Conservation (phyloP, 2,329 filamentous ascomycete species). For the Cytospora schulzeri region DNA sequence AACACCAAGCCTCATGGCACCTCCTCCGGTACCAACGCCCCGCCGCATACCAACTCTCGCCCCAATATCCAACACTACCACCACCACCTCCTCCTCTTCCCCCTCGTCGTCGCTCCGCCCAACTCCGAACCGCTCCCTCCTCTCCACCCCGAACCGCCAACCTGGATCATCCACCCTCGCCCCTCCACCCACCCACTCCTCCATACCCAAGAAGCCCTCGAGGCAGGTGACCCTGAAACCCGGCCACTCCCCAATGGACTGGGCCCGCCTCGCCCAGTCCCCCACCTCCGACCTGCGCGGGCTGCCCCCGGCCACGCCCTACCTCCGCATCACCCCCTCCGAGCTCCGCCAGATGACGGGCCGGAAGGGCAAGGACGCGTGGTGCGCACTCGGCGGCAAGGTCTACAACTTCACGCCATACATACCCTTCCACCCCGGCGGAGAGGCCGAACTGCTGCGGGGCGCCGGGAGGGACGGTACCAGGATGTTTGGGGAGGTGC, state of each 20-base stretch:
- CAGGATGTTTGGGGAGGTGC: conserved; percentile 65
- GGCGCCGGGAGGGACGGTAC: conserved; percentile 65
- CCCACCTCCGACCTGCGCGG: conserved; percentile 70
- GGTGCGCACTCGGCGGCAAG: conserved; percentile 85
- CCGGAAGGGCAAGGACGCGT: conserved; percentile 81
- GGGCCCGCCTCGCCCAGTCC: conserved; percentile 71
- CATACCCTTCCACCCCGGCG: conserved; percentile 86
- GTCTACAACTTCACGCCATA: conserved; percentile 96
- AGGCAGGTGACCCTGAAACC: conserved; percentile 80
- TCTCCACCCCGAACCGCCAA: conserved; percentile 25
- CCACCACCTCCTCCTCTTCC: conserved; percentile 20
- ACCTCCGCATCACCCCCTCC: conserved; percentile 78
- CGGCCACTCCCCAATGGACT: conserved; percentile 93
- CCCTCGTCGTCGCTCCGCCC: conserved; percentile 16
- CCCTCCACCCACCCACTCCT: conserved; percentile 57
- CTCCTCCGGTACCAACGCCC: conserved; percentile 15
- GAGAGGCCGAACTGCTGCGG: conserved; percentile 70
- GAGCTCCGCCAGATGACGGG: conserved; percentile 79
- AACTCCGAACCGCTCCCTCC: conserved; percentile 22
- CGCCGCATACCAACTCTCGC: conserved; percentile 26
- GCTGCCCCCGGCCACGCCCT: conserved; percentile 51
- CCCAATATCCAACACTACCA: conserved; percentile 25
- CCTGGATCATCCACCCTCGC: conserved; percentile 47
- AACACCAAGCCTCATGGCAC: conserved; percentile 9
- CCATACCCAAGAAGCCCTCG: conserved; percentile 43